Evolutionary conservation across 176 grass and related monocot genomes (phyloP).

Genomic region (Juncus effusus): DNA sequence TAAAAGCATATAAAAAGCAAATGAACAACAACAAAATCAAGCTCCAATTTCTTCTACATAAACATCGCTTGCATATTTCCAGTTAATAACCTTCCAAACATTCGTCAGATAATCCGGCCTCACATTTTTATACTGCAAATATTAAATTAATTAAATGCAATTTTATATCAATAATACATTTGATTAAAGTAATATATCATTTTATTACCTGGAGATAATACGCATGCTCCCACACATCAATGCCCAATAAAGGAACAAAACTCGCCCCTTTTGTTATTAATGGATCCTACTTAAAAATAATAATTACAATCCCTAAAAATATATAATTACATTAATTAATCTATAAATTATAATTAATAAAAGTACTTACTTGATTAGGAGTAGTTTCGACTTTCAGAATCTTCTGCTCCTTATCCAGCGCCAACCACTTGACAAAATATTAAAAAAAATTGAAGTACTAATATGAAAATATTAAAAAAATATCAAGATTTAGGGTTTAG

Average conservation of each 20-base stretch:
- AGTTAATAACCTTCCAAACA: slow-evolving; percentile 96
- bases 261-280: slow-evolving; percentile 84
- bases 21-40: slow-evolving; percentile 23
- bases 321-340: slow-evolving; percentile 1
- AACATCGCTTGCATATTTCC: slow-evolving; percentile 82
- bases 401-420: slow-evolving; percentile 86
- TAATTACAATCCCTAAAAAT: slow-evolving; percentile 5
- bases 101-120: slow-evolving; percentile 86
- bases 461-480: no score
- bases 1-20: background rate
- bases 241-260: slow-evolving; percentile 77
- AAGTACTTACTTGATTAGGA: slow-evolving; percentile 72
- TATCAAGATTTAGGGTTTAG: no score
- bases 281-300: slow-evolving; percentile 50
- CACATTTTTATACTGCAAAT: slow-evolving; percentile 93
- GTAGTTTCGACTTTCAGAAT: slow-evolving; percentile 93
- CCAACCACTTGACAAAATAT: slow-evolving; percentile 53
- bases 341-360: slow-evolving; percentile 17
- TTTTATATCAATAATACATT: background rate
- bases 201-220: slow-evolving; percentile 91
- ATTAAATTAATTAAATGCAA: background rate
- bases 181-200: no score
- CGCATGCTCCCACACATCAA: slow-evolving; percentile 99
- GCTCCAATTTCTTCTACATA: slow-evolving; percentile 46
- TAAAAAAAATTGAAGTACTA: no score